A percentile compares a stretch with the other conserved stretches of the same genome.
These are phyloP conservation scores for Neckera pumila DNA, from an alignment of 225 moss, liverwort and hornwort genomes.

Conservation along the genomic window DNA sequence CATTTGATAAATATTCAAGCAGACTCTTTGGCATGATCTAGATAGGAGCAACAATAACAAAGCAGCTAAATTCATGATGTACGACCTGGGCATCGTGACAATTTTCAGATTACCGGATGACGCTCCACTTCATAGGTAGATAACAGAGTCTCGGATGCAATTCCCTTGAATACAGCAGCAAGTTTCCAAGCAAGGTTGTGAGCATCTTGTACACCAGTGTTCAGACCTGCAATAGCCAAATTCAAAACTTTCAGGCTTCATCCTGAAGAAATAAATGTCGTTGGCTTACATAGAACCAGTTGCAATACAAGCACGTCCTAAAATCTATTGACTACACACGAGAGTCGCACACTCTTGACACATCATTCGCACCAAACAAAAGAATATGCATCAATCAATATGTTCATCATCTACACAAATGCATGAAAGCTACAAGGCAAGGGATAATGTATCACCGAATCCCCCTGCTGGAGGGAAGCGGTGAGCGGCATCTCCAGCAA, in stretches of 20 bases:
- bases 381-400: not conserved
- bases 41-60: not conserved
- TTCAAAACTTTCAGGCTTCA: not conserved
- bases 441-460: conserved; percentile 46
- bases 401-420: not conserved
- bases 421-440: not conserved
- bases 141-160: conserved; percentile 40
- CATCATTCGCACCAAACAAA: not conserved
- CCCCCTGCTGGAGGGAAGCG: conserved; percentile 94
- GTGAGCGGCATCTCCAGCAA: conserved; percentile 87
- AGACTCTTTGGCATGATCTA: not conserved
- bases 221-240: conserved; percentile 43
- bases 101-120: conserved; percentile 31
- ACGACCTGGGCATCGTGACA: not conserved
- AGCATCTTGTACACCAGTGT: conserved; percentile 89
- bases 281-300: not conserved
- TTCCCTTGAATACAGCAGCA: conserved; percentile 43
- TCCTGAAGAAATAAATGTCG: not conserved
- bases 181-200: conserved; percentile 98
- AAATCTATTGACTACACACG: not conserved
- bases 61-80: not conserved
- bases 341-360: not conserved
- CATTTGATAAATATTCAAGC: not conserved
- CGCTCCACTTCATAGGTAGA: conserved; percentile 70
- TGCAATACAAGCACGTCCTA: not conserved